Conservation (phyloP, 805 yeast genomes). For the Wickerhamomyces strasburgensis region DNA sequence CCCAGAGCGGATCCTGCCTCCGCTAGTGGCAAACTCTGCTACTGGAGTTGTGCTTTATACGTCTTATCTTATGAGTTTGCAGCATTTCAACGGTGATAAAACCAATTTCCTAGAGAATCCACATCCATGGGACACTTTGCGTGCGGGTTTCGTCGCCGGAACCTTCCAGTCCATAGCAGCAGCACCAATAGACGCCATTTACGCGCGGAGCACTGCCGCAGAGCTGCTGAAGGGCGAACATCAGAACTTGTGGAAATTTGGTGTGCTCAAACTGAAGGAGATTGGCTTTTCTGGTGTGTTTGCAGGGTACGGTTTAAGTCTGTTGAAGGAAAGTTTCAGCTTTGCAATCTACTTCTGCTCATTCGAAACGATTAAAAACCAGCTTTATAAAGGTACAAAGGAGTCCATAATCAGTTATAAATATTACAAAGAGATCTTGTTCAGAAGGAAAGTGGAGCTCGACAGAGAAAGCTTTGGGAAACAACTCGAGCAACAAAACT, state of each 20-base stretch:
- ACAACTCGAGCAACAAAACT: conserved; percentile 24
- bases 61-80: conserved; percentile 60
- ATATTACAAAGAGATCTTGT: conserved; percentile 32
- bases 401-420: conserved; percentile 39
- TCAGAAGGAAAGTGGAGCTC: conserved; percentile 23
- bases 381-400: conserved; percentile 47
- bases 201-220: conserved; percentile 71
- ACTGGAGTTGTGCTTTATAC: conserved; percentile 85
- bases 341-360: conserved; percentile 81
- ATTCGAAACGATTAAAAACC: conserved; percentile 74
- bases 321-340: conserved; percentile 73
- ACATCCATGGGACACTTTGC: conserved; percentile 49
- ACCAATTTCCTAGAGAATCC: conserved; percentile 21
- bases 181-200: conserved; percentile 90
- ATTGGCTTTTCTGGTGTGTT: conserved; percentile 81
- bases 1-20: conserved; percentile 79
- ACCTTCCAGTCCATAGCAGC: conserved; percentile 84
- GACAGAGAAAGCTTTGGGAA: conserved; percentile 21
- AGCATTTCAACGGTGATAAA: conserved; percentile 27
- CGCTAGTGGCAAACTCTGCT: conserved; percentile 81
- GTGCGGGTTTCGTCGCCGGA: conserved; percentile 85
- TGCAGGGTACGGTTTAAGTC: conserved; percentile 80
- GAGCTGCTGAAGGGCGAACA: conserved; percentile 67
- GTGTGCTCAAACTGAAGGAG: conserved; percentile 58
- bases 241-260: conserved; percentile 74